Evolutionary conservation across 208 protist genomes (phyloP).

Genomic region (Leishmania tarentolae): DNA sequence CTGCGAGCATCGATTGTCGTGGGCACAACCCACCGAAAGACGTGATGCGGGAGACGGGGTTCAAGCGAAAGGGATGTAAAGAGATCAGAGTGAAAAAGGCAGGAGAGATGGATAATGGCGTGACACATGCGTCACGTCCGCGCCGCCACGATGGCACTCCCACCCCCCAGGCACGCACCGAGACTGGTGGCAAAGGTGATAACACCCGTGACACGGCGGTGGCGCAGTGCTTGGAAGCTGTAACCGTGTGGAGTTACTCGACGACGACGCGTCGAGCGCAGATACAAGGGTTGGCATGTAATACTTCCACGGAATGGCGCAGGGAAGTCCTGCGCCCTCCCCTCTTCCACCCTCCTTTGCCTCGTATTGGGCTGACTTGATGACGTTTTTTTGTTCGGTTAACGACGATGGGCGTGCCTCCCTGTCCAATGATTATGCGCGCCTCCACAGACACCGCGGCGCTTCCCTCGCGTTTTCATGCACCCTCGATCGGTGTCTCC

Average conservation of each 20-base stretch:
- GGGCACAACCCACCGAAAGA: background rate
- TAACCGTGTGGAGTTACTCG: background rate
- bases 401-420: background rate
- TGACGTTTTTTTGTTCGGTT: background rate
- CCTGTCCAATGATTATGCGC: background rate
- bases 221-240: background rate
- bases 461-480: background rate
- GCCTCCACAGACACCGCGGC: background rate
- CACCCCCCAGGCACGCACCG: background rate
- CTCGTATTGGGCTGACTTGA: background rate
- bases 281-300: background rate
- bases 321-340: background rate
- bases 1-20: background rate
- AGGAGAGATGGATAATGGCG: background rate
- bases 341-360: background rate
- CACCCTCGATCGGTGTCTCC: background rate
- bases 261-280: background rate
- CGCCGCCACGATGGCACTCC: background rate
- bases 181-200: background rate
- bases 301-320: background rate
- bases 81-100: background rate
- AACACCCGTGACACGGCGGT: background rate
- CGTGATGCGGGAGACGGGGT: background rate
- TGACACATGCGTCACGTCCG: background rate
- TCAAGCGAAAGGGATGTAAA: background rate